Percentiles rank a stretch among this genome's conserved stretches.
phyloP scores from a whole-genome alignment of 345 rosid species.

The Hypericum perforatum region DNA sequence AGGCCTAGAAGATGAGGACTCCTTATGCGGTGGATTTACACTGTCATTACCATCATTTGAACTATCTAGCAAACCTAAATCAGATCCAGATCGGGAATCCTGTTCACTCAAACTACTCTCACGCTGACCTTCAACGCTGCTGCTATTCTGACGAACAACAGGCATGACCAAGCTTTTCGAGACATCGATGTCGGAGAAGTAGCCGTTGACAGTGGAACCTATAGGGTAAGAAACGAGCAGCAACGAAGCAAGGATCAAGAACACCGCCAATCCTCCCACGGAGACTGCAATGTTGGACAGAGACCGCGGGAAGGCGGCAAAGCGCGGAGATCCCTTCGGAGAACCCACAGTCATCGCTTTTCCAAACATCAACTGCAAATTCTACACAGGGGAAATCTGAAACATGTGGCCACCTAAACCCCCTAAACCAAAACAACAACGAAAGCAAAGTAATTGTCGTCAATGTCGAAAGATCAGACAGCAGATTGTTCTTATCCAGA shows the following conservation, averaged over 20 bases:
- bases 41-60: slow-evolving; percentile 12
- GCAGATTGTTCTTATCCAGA: no score
- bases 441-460: not conserved
- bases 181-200: slow-evolving; percentile 50
- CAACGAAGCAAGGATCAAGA: slow-evolving; percentile 57
- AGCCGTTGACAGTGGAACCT: slow-evolving; percentile 41
- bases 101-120: slow-evolving; percentile 8
- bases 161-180: slow-evolving; percentile 22
- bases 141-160: slow-evolving; percentile 4
- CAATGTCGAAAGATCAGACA: not conserved
- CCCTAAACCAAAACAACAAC: not conserved
- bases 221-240: slow-evolving; percentile 51
- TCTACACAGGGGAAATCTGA: not conserved
- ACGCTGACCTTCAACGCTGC: slow-evolving; percentile 8
- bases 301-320: slow-evolving; percentile 41
- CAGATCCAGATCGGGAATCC: slow-evolving; percentile 20
- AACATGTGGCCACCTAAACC: not conserved
- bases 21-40: slow-evolving; percentile 3
- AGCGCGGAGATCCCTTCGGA: slow-evolving; percentile 31
- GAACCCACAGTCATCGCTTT: slow-evolving; percentile 45
- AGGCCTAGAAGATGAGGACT: slow-evolving; percentile 8
- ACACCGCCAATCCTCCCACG: slow-evolving; percentile 53
- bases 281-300: slow-evolving; percentile 46
- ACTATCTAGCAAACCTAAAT: slow-evolving; percentile 7
- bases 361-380: slow-evolving; percentile 3